phyloP scores from a whole-genome alignment of 352 stramenopile species.

The Thalassiosira allenii region DNA sequence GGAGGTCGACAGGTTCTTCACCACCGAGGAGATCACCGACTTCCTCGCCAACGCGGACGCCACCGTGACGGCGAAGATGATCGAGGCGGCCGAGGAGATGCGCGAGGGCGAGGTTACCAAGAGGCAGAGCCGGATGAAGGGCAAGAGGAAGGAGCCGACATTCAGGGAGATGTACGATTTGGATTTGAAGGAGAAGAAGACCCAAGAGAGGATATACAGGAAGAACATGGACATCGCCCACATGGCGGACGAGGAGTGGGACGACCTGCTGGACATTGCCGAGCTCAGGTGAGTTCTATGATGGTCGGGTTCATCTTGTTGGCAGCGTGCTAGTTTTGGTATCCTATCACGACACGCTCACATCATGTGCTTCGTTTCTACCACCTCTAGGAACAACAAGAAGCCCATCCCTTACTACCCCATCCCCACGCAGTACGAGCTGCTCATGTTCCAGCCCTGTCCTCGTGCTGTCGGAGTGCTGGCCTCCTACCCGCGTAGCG shows the following conservation, averaged over 20 bases:
- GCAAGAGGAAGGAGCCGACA: neutral
- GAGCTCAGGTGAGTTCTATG: slow-evolving; percentile 14
- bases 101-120: neutral
- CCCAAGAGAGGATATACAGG: slow-evolving; percentile 21
- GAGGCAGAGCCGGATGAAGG: neutral
- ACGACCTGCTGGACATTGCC: slow-evolving; percentile 38
- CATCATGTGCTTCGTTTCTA: neutral
- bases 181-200: slow-evolving; percentile 40
- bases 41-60: too few species aligned
- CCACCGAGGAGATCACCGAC: neutral
- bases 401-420: slow-evolving; percentile 24
- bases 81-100: too few species aligned
- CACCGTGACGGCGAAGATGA: too few species aligned
- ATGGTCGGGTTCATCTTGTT: neutral
- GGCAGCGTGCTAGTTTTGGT: neutral
- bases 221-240: slow-evolving; percentile 55
- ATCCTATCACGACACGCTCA: neutral
- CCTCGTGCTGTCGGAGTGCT: slow-evolving; percentile 81
- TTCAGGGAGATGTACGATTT: slow-evolving; percentile 31
- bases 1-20: neutral
- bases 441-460: slow-evolving; percentile 47
- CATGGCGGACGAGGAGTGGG: slow-evolving; percentile 54
- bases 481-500: slow-evolving; percentile 96
- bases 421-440: slow-evolving; percentile 52
- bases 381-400: slow-evolving; percentile 3